A percentile compares a stretch with the other conserved stretches of the same genome.
These are phyloP conservation scores for Boletus pseudopeckii DNA, from an alignment of 768 basidiomycete species.

Conservation along the genomic window DNA sequence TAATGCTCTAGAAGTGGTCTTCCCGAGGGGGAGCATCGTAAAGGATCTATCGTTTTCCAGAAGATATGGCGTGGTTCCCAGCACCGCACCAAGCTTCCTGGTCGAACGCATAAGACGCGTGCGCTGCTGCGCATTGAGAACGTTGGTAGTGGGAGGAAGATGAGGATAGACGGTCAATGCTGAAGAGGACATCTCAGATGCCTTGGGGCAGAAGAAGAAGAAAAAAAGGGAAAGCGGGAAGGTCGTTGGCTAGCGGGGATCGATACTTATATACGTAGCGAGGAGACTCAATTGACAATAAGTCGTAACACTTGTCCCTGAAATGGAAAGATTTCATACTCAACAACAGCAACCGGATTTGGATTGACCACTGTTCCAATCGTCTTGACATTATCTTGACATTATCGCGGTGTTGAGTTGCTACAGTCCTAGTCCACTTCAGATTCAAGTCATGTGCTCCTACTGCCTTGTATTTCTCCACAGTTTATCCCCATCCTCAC, in stretches of 20 bases:
- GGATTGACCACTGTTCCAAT: no score
- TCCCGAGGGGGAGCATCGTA: constrained; percentile 22
- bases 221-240: neutral
- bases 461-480: no score
- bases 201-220: neutral
- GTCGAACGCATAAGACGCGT: constrained; percentile 36
- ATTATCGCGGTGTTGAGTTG: no score
- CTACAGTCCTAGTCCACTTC: no score
- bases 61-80: constrained; percentile 36
- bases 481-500: neutral
- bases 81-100: constrained; percentile 34
- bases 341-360: no score
- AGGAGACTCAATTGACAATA: constrained; percentile 3
- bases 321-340: no score
- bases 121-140: constrained; percentile 31
- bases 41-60: constrained; percentile 26
- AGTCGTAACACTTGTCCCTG: no score
- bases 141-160: constrained; percentile 36
- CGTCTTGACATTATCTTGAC: no score
- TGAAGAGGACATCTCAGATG: constrained; percentile 23
- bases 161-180: constrained; percentile 15
- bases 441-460: neutral
- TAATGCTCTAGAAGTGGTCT: constrained; percentile 14
- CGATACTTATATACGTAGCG: constrained; percentile 6
- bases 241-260: neutral